phyloP scores from a whole-genome alignment of 2,329 filamentous ascomycete genomes.

The Fusarium sp. region DNA sequence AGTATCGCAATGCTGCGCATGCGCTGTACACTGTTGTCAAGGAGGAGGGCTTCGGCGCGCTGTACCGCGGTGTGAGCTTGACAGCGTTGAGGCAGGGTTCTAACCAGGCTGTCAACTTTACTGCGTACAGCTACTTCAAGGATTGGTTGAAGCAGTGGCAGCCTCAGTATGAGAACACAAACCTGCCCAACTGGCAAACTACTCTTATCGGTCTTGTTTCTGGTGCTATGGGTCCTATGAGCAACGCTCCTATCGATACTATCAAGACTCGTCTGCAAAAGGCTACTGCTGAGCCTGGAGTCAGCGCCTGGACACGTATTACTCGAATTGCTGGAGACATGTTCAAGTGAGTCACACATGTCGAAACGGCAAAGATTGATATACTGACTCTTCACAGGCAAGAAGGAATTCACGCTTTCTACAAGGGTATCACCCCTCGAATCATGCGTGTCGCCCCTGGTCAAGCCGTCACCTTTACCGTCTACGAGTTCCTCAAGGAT shows the following conservation, averaged over 20 bases:
- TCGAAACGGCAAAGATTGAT: accelerated
- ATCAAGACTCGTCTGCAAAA: slow-evolving; percentile 98
- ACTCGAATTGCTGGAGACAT: slow-evolving; percentile 80
- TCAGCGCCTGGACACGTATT: slow-evolving; percentile 83
- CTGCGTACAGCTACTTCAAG: slow-evolving; percentile 95
- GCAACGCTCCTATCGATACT: slow-evolving; percentile 97
- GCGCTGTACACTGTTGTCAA: slow-evolving; percentile 86
- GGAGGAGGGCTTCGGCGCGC: slow-evolving; percentile 86
- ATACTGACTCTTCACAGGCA: slow-evolving; percentile 62
- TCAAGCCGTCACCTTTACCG: slow-evolving; percentile 81
- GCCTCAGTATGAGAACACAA: slow-evolving; percentile 69
- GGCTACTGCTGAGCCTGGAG: slow-evolving; percentile 82
- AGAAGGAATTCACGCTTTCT: slow-evolving; percentile 94
- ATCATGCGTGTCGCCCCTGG: slow-evolving; percentile 98
- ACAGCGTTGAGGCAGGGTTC: slow-evolving; percentile 94
- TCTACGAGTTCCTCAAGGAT: slow-evolving; percentile 81
- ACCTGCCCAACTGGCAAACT: slow-evolving; percentile 88
- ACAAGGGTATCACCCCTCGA: slow-evolving; percentile 97
- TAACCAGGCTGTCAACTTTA: slow-evolving; percentile 99
- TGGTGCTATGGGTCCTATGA: slow-evolving; percentile 94
- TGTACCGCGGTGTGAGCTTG: slow-evolving; percentile 93
- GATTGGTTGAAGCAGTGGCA: slow-evolving; percentile 77
- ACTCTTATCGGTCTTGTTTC: slow-evolving; percentile 89
- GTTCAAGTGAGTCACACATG: slow-evolving; percentile 70
- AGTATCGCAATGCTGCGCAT: slow-evolving; percentile 93